Base-by-base conservation (phyloP, 495 filamentous ascomycete species). In the Geopyxis carbonaria region DNA sequence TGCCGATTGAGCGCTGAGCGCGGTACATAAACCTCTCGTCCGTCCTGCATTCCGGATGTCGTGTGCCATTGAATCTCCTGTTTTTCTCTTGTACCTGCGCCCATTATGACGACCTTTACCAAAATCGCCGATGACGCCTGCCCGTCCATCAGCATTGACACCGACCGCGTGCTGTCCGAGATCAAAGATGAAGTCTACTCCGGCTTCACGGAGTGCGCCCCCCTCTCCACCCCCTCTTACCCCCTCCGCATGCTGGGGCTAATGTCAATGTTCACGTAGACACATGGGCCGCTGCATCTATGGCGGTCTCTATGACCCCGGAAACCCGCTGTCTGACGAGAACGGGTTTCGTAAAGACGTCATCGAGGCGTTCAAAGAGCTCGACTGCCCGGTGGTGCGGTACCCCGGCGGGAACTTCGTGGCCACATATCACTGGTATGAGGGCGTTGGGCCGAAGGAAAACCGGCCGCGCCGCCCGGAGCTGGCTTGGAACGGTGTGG, bases 241-340 rank as follows among this genome's bases (percentile, higher is more conserved):
- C 29, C 25, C 22, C 19, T 2, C 29, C 16, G 44, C 28, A 33
- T 21, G 21, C 22, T 2, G 34, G 13, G 11, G 11, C 18, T 19
- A 36, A 43, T 14, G 41, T 19, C 24, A 40, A 42, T 52, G 25
- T 51, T 39, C 22, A 34, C 14, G 47, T 34, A 80, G 77, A 53
- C 78, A 84, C 48, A 82, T 81, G 76, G 80, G 78, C 31, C 68
- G 80, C 30, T 86, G 79, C 59, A 81, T 86, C 57, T 86, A 86
- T 54, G 79, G 79, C 40, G 80, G 80, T 42, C 78, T 86, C 51
- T 84, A 82, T 58, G 79, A 83, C 43, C 79, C 77, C 2, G 65
- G 61, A 9, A 81, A 70, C 52, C 60, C 69, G 0, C 61, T 81
- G n/a, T 73, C 76, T 2, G 80, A 84, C 45, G 63, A 72, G 40